Evolutionary conservation across 148 eudicot species (phyloP), one percentile per base, ranked within the genome.

Genomic region (Dianthus caryophyllus): DNA sequence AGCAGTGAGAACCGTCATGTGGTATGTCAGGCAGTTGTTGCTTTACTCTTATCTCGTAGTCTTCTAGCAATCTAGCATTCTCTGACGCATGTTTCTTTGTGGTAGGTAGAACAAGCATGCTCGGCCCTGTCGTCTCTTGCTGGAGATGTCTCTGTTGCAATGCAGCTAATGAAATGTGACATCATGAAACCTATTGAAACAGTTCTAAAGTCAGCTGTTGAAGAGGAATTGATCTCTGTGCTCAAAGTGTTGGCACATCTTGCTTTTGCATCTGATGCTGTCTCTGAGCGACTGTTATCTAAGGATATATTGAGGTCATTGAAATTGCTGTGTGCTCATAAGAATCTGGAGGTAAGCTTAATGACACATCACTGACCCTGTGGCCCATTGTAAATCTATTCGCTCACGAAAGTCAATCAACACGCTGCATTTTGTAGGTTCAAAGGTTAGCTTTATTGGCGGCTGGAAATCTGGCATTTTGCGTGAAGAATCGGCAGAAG

Each of bases 41-140:
- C 12, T 63, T 52, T 43, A 44, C 30, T 62, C 41, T 69, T 46
- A 48, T 33, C 18, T 22, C 46, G 29, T 43, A 65, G 65, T 43
- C n/a, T 33, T 73, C 49, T n/a, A n/a, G n/a, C n/a, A n/a, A n/a
- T n/a, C 44, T 22, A 50, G 53, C 55, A 52, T 57, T 56, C 59
- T 38, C 64, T 53, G 60, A 73, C 29, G 48, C 48, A 49, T 65
- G 52, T 61, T 69, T 38, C 52, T 44, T 71, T 79, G 27, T 77
- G 61, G 70, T 78, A 95, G 99, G 96, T 95, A 74, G 99, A 90
- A 81, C 96, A 95, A 88, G 99, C 99, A 57, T 88, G 94, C 83
- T 85, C 81, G 59, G 97, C 99, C 50, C 97, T 95, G 62, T 86
- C 97, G 8, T 85, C 89, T 71, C 97, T 95, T 77, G 99, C 99